phyloP scores from a whole-genome alignment of 1,284 basidiomycete species.

The Taiwanofungus camphoratus region DNA sequence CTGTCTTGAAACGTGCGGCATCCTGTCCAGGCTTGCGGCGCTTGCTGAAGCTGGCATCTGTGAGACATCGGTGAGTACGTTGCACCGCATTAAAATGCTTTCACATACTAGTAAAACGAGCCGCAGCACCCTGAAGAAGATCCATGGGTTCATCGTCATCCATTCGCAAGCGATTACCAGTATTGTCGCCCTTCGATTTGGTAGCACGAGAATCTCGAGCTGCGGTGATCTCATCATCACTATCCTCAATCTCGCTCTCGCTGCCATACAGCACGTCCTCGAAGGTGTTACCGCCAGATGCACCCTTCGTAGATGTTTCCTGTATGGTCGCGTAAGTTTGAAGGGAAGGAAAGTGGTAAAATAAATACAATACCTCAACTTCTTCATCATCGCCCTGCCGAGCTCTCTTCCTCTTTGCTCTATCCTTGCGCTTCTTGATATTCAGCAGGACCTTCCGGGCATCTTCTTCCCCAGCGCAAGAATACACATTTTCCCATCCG shows the following conservation, averaged over 20 bases:
- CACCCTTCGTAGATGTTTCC: conserved; percentile 39
- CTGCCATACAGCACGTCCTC: conserved; percentile 95
- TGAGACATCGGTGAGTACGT: not conserved
- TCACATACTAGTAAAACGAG: conserved; percentile 69
- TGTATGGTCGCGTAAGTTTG: conserved; percentile 23
- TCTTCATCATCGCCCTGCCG: conserved; percentile 50
- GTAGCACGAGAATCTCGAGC: conserved; percentile 21
- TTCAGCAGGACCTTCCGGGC: conserved; percentile 79
- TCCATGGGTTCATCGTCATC: conserved; percentile 97
- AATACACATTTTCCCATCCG: conserved; percentile 80
- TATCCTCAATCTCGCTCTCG: conserved; percentile 79
- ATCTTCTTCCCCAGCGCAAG: conserved; percentile 70
- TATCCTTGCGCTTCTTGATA: conserved; percentile 89
- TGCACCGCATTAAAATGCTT: not conserved
- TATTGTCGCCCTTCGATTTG: conserved; percentile 22
- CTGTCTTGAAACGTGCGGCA: conserved; percentile 82
- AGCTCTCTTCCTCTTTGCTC: conserved; percentile 70
- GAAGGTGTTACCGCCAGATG: conserved; percentile 75
- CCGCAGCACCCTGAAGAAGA: conserved; percentile 79
- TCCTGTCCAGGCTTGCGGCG: conserved; percentile 83
- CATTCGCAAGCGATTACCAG: conserved; percentile 55
- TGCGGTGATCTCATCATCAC: conserved; percentile 56
- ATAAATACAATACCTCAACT: conserved; percentile 35
- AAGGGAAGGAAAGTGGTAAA: not conserved
- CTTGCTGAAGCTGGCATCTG: conserved; percentile 49